Evolutionary conservation across 176 grass and related monocot genomes (phyloP).

Genomic region (Dendrocalamus sinicus): DNA sequence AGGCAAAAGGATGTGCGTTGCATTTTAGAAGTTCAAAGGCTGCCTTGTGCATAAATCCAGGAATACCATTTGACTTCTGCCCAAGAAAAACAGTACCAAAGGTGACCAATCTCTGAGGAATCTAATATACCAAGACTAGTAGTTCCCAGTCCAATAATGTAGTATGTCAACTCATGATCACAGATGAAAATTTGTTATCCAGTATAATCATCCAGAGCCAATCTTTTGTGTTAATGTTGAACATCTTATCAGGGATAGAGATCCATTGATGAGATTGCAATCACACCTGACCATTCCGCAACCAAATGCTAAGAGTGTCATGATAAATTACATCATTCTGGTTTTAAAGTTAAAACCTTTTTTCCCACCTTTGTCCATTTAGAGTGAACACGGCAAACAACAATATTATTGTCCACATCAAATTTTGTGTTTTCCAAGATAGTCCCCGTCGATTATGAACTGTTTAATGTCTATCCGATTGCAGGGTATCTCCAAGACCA

Average conservation of each 20-base stretch:
- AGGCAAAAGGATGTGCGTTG: neutral
- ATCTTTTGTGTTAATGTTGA: neutral
- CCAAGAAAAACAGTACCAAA: neutral
- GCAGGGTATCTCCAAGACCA: neutral
- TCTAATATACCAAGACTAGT: neutral
- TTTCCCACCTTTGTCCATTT: neutral
- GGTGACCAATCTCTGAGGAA: neutral
- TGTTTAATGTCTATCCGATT: neutral
- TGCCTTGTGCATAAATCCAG: neutral
- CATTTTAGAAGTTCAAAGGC: conserved; percentile 1
- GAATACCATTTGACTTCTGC: neutral
- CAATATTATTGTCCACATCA: neutral
- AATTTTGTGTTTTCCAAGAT: neutral
- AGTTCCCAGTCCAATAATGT: neutral
- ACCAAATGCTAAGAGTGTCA: neutral
- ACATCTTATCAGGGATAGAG: neutral
- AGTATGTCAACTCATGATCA: neutral
- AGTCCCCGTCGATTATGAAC: neutral
- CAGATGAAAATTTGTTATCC: neutral
- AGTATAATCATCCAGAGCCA: neutral
- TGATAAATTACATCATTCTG: neutral
- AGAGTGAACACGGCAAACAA: neutral
- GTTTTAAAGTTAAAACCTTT: neutral
- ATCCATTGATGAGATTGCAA: neutral
- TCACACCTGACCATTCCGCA: neutral